These are phyloP conservation scores for Ceratobasidium sp. DNA, from an alignment of 1,284 basidiomycete genomes.

Conservation along the genomic window DNA sequence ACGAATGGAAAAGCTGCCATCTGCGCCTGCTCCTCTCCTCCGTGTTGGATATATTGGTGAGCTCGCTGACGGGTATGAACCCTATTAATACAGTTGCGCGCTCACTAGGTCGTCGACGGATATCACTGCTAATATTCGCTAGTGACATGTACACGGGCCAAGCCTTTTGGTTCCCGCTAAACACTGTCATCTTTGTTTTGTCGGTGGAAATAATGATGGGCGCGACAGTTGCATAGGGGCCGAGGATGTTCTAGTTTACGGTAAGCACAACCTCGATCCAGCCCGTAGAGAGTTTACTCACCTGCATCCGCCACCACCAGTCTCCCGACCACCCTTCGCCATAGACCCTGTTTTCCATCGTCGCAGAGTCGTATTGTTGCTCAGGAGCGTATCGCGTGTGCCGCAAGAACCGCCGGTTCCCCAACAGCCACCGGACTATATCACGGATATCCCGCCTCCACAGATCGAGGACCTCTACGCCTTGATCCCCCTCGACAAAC, in stretches of 20 bases:
- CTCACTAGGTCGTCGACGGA: conserved; percentile 14
- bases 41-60: neutral
- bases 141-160: conserved; percentile 48
- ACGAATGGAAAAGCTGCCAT: neutral
- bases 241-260: conserved; percentile 29
- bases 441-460: neutral
- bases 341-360: neutral
- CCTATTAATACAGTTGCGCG: conserved; percentile 38
- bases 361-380: neutral
- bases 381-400: neutral
- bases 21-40: neutral
- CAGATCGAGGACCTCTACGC: conserved; percentile 39
- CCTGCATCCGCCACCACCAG: conserved; percentile 10
- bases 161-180: conserved; percentile 43
- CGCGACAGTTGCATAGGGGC: conserved; percentile 37
- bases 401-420: neutral
- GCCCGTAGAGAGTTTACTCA: neutral
- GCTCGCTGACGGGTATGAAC: conserved; percentile 39
- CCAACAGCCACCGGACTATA: neutral
- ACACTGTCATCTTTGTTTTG: conserved; percentile 43
- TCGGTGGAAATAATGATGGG: conserved; percentile 46
- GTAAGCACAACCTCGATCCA: too few relatives aligned
- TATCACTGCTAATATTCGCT: conserved; percentile 46
- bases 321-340: neutral
- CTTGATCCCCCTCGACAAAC: conserved; percentile 25